Conservation (phyloP, 139 green algal genomes). For the Pseudopediastrum boryanum region DNA sequence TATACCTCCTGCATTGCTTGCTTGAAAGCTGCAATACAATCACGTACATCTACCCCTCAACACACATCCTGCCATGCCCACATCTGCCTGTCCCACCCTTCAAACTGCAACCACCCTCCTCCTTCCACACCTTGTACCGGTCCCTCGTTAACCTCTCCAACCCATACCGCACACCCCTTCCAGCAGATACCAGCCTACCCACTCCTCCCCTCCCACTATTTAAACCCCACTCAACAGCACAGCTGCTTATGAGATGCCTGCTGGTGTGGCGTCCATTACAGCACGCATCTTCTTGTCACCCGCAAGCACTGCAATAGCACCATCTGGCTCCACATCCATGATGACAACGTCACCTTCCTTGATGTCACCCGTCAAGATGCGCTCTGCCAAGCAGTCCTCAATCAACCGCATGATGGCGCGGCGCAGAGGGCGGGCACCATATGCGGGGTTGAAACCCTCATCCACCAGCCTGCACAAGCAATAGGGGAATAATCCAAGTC, state of each 20-base stretch:
- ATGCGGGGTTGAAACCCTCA: conserved; percentile 98
- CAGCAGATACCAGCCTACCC: no score
- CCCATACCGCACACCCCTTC: no score
- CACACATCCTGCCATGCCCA: no score
- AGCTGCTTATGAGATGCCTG: conserved; percentile 76
- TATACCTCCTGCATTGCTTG: no score
- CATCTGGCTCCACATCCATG: conserved; percentile 92
- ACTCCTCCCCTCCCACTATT: no score
- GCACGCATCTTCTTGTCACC: conserved; percentile 91
- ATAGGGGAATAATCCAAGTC: background rate
- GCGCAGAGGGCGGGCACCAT: conserved; percentile 96
- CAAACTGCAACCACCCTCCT: no score
- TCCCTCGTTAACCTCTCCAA: no score
- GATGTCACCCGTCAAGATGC: conserved; percentile 93
- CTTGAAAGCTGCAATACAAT: no score
- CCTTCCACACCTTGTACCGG: no score
- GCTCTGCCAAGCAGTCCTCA: conserved; percentile 96
- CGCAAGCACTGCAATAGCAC: conserved; percentile 87
- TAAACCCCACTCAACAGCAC: no score
- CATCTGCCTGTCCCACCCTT: no score
- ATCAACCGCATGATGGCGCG: conserved; percentile 99
- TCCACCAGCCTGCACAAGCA: conserved; percentile 84
- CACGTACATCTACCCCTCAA: no score
- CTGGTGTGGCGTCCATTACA: conserved; percentile 67
- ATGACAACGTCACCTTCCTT: conserved; percentile 94